Percentiles rank a stretch among this genome's conserved stretches.
These are phyloP conservation scores for Mycena maculata DNA, from an alignment of 768 basidiomycete species.

Conservation along the genomic window DNA sequence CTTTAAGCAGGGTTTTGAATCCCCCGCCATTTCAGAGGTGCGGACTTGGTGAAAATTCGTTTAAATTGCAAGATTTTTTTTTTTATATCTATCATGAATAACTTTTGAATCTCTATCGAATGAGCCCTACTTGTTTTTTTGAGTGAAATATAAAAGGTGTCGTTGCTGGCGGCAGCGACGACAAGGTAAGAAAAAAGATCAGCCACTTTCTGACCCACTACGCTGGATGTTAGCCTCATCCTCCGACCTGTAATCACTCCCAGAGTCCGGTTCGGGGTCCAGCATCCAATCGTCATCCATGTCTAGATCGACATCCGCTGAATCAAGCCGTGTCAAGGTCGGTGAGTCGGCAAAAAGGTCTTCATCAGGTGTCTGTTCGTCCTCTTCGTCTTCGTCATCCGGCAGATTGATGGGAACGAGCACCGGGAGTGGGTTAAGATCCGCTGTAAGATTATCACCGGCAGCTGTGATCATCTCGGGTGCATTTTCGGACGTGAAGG, in stretches of 20 bases:
- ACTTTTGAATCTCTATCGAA: too few species aligned
- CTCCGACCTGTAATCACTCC: background rate
- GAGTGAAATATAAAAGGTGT: background rate
- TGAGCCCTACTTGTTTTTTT: background rate
- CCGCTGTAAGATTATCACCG: too few species aligned
- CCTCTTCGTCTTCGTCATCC: too few species aligned
- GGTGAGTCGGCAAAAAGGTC: background rate
- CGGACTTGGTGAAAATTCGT: background rate
- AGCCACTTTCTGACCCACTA: background rate
- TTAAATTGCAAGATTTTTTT: background rate
- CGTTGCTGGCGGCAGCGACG: background rate
- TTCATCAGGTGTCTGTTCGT: too few species aligned
- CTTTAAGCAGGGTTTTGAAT: background rate
- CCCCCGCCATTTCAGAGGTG: conserved; percentile 5
- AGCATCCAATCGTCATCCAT: background rate
- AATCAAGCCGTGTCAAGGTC: background rate
- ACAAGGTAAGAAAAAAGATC: background rate
- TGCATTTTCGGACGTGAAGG: too few species aligned
- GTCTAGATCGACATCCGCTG: background rate
- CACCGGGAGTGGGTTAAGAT: too few species aligned
- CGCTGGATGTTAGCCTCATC: background rate
- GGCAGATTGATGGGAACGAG: too few species aligned
- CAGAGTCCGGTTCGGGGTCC: background rate
- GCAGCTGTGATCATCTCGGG: too few species aligned
- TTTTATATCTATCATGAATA: background rate